These are phyloP conservation scores for Chytriomyces sp. DNA, from an alignment of 192 early-diverging fungal species.

Conservation along the genomic window DNA sequence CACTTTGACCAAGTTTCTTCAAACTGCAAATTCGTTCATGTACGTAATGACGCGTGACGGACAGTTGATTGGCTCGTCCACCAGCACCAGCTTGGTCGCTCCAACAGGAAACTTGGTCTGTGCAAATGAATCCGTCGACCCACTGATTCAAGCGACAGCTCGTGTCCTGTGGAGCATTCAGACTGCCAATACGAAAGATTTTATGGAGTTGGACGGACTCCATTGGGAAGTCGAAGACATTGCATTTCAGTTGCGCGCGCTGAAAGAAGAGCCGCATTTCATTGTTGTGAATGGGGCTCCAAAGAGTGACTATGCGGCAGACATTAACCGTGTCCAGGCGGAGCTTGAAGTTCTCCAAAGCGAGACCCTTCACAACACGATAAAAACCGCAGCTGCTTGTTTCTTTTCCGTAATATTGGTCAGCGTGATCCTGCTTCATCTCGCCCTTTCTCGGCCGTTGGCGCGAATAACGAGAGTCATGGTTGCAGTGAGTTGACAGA, in stretches of 20 bases:
- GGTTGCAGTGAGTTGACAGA: background rate
- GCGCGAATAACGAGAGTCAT: background rate
- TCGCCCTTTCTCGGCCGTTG: background rate
- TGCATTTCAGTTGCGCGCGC: background rate
- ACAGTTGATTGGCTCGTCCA: constrained; percentile 10
- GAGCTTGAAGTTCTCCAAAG: background rate
- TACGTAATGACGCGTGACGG: constrained; percentile 23
- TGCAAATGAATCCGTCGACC: background rate
- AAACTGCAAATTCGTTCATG: background rate
- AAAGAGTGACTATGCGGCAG: background rate
- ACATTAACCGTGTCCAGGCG: background rate
- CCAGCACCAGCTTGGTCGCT: background rate
- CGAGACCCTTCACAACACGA: background rate
- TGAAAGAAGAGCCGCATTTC: background rate
- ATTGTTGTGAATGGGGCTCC: constrained; percentile 17
- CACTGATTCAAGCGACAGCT: background rate
- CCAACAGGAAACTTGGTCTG: background rate
- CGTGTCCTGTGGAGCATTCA: background rate
- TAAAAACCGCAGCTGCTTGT: background rate
- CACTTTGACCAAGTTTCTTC: background rate
- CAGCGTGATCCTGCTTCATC: background rate
- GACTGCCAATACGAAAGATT: background rate
- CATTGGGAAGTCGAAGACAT: background rate
- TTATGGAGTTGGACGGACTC: background rate
- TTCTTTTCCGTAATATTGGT: background rate